Conservation (phyloP, 2,329 filamentous ascomycete species). For the Scedosporium apiospermum region DNA sequence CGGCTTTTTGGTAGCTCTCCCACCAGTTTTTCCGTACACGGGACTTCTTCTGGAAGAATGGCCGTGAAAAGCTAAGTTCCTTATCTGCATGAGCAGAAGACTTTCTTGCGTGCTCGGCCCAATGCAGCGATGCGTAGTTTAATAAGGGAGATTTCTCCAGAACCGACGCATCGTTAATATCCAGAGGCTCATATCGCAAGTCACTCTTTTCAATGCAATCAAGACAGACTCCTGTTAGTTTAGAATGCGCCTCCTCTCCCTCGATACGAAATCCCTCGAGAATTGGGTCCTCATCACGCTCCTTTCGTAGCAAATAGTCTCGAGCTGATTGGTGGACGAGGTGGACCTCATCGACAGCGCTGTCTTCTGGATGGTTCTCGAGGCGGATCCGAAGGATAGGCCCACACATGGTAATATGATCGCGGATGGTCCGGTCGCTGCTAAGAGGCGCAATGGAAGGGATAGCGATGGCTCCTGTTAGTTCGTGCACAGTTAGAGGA, state of each 20-base stretch:
- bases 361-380: too few species aligned
- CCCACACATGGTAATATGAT: neutral
- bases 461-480: neutral
- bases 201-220: neutral
- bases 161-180: neutral
- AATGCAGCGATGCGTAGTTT: neutral
- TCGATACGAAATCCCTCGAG: neutral
- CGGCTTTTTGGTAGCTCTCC: neutral
- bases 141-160: neutral
- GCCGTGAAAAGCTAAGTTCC: neutral
- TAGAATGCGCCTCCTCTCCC: neutral
- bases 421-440: neutral
- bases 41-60: neutral
- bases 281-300: neutral
- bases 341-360: neutral
- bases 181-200: neutral
- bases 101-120: neutral
- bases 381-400: neutral
- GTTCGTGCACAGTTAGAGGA: neutral
- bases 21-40: neutral
- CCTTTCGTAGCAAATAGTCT: neutral
- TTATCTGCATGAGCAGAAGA: neutral
- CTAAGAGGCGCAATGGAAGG: neutral
- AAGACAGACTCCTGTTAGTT: neutral
- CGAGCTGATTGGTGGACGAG: neutral